Evolutionary conservation across 139 green algal species (phyloP), one percentile per base, ranked within the genome.

Genomic region (Chlamydomonas asymmetrica): DNA sequence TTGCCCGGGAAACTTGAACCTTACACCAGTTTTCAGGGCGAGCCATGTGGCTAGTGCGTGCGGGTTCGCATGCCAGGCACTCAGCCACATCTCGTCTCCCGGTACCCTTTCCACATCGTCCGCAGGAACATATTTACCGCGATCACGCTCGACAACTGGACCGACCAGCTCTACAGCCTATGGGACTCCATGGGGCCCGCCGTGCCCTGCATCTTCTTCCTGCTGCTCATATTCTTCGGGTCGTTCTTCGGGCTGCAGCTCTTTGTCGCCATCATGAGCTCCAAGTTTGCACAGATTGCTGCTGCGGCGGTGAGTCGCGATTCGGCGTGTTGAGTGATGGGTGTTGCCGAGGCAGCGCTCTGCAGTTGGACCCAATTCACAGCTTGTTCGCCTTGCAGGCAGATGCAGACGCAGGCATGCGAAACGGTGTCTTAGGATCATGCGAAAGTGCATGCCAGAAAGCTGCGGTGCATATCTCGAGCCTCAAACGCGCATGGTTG

Each of bases 191-290:
- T 74, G 60, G 71, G 74, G 5, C 63, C 63, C 13, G 39, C 8
- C 10, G 35, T 37, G 25, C 48, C 66, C 50, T 40, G 87, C 43
- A n/a, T 78, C 37, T 91, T 85, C 73, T 88, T 84, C 59, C 29
- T 85, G 5, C 34, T 76, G 27, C 48, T 91, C 18, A 82, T 87
- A 45, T 57, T 91, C 25, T 70, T 88, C 61, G 82, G 85, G 18
- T 74, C 77, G 39, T 91, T 82, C 71, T 88, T 88, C 74, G 67
- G 64, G 18, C 40, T 91, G 48, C 85, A 88, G 73, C 80, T 91
- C 31, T 60, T 82, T n/a, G 71, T 87, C 22, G 85, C 85, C 25
- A 79, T 91, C 38, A 74, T 88, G 48, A 85, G 57, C 35, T 68
- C 71, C 54, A 78, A 88, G 39, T 88, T 85, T 68, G 74, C 74